Percentiles rank a stretch among this genome's conserved stretches.
Evolutionary conservation across 208 protist species (phyloP).

Genomic region (Trypanosoma vivax): DNA sequence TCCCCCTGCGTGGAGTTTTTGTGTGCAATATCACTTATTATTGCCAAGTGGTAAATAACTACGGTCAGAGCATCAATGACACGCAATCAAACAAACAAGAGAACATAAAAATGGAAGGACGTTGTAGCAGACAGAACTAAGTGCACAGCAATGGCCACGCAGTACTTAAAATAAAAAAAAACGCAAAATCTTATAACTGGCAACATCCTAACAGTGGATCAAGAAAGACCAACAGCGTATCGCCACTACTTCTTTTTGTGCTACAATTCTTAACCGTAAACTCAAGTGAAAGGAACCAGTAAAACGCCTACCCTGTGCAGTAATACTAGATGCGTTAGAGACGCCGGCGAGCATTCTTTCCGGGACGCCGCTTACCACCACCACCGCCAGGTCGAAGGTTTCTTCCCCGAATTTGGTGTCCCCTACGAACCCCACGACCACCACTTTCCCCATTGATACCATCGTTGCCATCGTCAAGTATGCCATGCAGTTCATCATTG

Average conservation of each 20-base stretch:
- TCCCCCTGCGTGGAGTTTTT: too few relatives aligned
- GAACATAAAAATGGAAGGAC: background rate
- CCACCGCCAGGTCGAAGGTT: constrained; percentile 55
- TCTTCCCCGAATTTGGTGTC: constrained; percentile 12
- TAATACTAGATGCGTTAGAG: constrained; percentile 18
- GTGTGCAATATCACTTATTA: too few relatives aligned
- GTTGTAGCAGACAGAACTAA: constrained; percentile 3
- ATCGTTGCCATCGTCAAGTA: constrained; percentile 56
- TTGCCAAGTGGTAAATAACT: too few relatives aligned
- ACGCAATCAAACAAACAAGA: too few relatives aligned
- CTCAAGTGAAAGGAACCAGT: constrained; percentile 12
- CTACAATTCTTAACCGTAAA: background rate
- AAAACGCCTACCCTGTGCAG: constrained; percentile 1
- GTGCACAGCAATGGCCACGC: too few relatives aligned
- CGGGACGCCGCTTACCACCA: constrained; percentile 64
- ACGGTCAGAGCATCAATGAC: too few relatives aligned
- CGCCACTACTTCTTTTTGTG: too few relatives aligned
- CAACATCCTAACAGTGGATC: too few relatives aligned
- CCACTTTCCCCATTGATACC: constrained; percentile 14
- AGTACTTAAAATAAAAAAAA: too few relatives aligned
- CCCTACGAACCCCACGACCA: background rate
- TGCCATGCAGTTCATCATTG: constrained; percentile 55
- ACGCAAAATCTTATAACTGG: too few relatives aligned
- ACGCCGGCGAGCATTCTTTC: constrained; percentile 79
- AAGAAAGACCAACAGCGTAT: too few relatives aligned